Evolutionary conservation across 2,329 filamentous ascomycete species (phyloP).

Genomic region (Fusarium robinianum): DNA sequence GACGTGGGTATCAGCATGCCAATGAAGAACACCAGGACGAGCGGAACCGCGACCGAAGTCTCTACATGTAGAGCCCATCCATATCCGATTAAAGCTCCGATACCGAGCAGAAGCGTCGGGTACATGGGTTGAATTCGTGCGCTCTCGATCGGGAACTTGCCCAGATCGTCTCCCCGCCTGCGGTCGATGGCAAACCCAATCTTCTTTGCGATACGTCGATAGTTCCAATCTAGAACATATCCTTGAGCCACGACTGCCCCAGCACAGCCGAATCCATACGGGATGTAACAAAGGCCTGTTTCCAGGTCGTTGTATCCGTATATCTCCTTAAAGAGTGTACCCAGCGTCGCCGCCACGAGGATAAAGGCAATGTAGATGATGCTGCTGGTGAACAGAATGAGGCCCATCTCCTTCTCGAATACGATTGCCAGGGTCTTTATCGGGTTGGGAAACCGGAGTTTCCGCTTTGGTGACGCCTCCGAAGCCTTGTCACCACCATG

Average conservation of each 20-base stretch:
- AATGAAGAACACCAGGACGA: conserved; percentile 61
- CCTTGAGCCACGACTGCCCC: conserved; percentile 59
- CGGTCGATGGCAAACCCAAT: conserved; percentile 64
- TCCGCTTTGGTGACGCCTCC: conserved; percentile 43
- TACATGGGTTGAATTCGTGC: conserved; percentile 59
- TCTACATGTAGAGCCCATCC: conserved; percentile 61
- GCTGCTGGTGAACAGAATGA: conserved; percentile 57
- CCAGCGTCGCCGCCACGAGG: conserved; percentile 56
- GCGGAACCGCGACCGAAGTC: conserved; percentile 56
- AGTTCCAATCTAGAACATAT: conserved; percentile 68
- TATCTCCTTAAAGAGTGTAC: conserved; percentile 55
- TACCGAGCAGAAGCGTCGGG: conserved; percentile 59
- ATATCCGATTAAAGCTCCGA: conserved; percentile 57
- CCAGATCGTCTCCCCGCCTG: conserved; percentile 58
- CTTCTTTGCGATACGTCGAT: conserved; percentile 65
- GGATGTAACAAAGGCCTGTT: conserved; percentile 59
- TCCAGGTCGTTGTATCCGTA: conserved; percentile 57
- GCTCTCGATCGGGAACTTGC: conserved; percentile 58
- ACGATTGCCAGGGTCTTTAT: conserved; percentile 58
- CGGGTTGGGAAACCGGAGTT: conserved; percentile 60
- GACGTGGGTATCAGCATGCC: conserved; percentile 63
- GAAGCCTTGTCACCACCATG: conserved; percentile 43
- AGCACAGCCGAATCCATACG: conserved; percentile 57
- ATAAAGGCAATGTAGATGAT: conserved; percentile 62
- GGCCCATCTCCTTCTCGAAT: conserved; percentile 61